Evolutionary conservation across 2,329 filamentous ascomycete species (phyloP), one percentile per base, ranked within the genome.

Genomic region (Cladosporium sp.): DNA sequence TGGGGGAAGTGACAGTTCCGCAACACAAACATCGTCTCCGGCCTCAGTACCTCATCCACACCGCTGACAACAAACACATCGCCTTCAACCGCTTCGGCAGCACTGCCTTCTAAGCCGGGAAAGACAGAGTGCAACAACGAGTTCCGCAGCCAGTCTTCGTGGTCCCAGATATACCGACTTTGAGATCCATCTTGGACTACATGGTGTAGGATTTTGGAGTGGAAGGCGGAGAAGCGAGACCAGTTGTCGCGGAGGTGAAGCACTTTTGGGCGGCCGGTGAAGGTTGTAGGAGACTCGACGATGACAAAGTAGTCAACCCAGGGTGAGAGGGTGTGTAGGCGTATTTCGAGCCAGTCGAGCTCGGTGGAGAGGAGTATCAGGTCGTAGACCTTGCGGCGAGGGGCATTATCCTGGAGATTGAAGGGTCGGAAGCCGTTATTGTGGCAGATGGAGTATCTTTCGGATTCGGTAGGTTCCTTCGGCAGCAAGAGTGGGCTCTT

Each of bases 321-420:
- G 37, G 79, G 70, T 57, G 80, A 80, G 15, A 85, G 77, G 2
- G 81, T 81, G 64, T 83, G 77, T 3, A 88, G 74, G 10, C 83
- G 81, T 48, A 88, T 81, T 68, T 88, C 84, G 40, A 88, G 76
- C 78, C 83, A 85, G 71, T 87, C 84, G 12, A 87, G 75, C 71
- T 87, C 85, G 2, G 77, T 80, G 62, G 84, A 85, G 63, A 87
- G 71, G 75, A 86, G 80, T 64, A 85, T 76, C 1, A 88, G 74
- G 66, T 88, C 85, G 68, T 83, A 85, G 32, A 85, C 73, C 66
- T 82, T 83, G 51, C 82, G 77, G 45, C 36, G 48, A 57, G 40
- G 12, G 32, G 40, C 9, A 12, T 13, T 19, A n/a, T n/a, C n/a
- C n/a, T n/a, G n/a, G 13, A 32, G 13, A 3, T 13, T 24, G 34